Conservation (phyloP, 768 basidiomycete genomes). For the Calocera viscosa region DNA sequence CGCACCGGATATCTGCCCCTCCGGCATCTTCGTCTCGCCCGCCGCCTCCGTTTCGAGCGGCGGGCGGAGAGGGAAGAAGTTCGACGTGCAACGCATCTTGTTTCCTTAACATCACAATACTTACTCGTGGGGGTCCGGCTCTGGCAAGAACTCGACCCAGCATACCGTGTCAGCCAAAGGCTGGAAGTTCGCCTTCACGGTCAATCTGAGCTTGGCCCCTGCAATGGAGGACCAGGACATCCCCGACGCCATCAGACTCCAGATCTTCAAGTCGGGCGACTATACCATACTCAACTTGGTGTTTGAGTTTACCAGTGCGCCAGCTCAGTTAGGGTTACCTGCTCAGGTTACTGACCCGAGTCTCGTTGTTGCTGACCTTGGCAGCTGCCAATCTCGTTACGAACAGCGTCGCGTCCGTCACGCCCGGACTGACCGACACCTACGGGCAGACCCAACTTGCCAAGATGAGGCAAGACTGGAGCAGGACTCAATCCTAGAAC, state of each 20-base stretch:
- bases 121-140: neutral
- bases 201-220: neutral
- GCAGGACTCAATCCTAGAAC: neutral
- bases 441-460: neutral
- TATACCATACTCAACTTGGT: neutral
- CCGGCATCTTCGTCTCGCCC: conserved; percentile 13
- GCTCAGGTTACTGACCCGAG: neutral
- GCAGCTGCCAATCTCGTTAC: neutral
- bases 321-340: neutral
- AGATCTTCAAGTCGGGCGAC: neutral
- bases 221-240: neutral
- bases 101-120: too few species aligned
- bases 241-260: neutral
- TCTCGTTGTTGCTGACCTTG: neutral
- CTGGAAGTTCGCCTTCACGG: neutral
- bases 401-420: neutral
- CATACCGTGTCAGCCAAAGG: neutral
- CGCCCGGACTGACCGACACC: neutral
- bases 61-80: conserved; percentile 43
- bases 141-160: neutral
- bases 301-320: neutral
- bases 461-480: neutral
- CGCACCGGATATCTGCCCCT: conserved; percentile 25
- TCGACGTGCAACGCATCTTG: conserved; percentile 96
- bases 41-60: conserved; percentile 20